These are phyloP conservation scores for Trichophyton mentagrophytes DNA, from an alignment of 2,329 filamentous ascomycete genomes.

Conservation along the genomic window DNA sequence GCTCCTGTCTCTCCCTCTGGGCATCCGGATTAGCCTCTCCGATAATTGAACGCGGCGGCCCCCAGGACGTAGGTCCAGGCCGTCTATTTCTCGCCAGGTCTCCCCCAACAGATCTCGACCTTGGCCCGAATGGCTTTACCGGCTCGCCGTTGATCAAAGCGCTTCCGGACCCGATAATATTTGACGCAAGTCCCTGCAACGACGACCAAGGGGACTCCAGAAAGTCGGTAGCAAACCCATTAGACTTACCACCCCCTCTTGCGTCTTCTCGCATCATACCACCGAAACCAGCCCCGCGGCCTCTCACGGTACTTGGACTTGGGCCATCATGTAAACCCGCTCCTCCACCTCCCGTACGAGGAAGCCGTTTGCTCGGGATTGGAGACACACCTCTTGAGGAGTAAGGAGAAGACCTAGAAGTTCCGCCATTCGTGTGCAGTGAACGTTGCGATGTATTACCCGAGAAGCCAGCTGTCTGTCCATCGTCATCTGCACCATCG, in stretches of 20 bases:
- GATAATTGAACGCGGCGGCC: constrained; percentile 26
- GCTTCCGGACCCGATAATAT: constrained; percentile 33
- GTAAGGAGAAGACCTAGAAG: constrained; percentile 13
- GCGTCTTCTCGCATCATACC: not conserved
- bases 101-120: constrained; percentile 5
- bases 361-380: constrained; percentile 1
- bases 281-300: not conserved
- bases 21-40: constrained; percentile 24
- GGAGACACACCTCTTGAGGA: constrained; percentile 21
- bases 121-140: constrained; percentile 28
- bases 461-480: not conserved
- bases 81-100: constrained; percentile 2
- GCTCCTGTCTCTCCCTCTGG: constrained; percentile 33
- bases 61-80: constrained; percentile 23
- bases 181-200: constrained; percentile 36
- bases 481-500: constrained; percentile 21
- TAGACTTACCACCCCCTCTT: not conserved
- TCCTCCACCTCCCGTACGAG: constrained; percentile 2
- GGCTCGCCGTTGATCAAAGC: constrained; percentile 19
- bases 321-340: not conserved
- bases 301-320: not conserved
- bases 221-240: constrained; percentile 21
- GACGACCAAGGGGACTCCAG: constrained; percentile 39
- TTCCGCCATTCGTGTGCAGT: constrained; percentile 7
- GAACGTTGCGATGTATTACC: not conserved